Percentiles rank a stretch among this genome's conserved stretches.
These are phyloP conservation scores for Clarkia xantiana DNA, from an alignment of 345 rosid species.

Conservation along the genomic window DNA sequence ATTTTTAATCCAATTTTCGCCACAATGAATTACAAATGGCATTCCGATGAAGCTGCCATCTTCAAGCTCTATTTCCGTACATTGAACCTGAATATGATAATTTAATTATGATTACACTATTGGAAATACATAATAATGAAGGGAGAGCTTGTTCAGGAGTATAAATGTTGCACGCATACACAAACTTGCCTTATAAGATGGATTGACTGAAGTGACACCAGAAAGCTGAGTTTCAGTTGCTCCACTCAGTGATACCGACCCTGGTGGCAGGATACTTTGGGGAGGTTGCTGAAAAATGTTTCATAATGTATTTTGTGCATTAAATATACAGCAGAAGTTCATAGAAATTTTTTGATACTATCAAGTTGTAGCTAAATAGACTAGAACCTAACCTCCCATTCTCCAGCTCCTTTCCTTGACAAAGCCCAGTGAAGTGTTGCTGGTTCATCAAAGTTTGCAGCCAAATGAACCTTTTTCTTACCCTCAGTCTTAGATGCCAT, in stretches of 20 bases:
- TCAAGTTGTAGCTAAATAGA: neutral
- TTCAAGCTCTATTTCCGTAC: constrained; percentile 55
- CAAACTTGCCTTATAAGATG: constrained; percentile 40
- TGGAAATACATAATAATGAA: neutral
- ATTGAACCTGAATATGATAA: constrained; percentile 51
- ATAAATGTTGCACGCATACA: constrained; percentile 7
- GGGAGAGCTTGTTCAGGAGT: neutral
- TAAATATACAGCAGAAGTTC: constrained; percentile 9
- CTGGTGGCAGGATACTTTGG: constrained; percentile 45
- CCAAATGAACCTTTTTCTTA: constrained; percentile 50
- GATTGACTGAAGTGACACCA: constrained; percentile 22
- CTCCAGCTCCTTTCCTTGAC: constrained; percentile 57
- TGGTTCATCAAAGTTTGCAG: constrained; percentile 59
- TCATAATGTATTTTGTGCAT: constrained; percentile 10
- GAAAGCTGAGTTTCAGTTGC: constrained; percentile 57
- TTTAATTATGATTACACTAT: constrained; percentile 5
- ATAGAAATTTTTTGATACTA: constrained; percentile 5
- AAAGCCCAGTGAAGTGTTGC: constrained; percentile 89
- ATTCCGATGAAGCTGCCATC: constrained; percentile 66
- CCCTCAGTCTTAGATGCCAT: constrained; percentile 55
- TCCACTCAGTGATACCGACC: constrained; percentile 40
- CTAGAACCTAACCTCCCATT: constrained; percentile 75
- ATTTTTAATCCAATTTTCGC: constrained; percentile 76
- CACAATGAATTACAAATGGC: constrained; percentile 74
- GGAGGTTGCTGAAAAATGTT: constrained; percentile 73